These are phyloP conservation scores for Gonapodya sp. DNA, from an alignment of 192 early-diverging fungal genomes.

Conservation along the genomic window DNA sequence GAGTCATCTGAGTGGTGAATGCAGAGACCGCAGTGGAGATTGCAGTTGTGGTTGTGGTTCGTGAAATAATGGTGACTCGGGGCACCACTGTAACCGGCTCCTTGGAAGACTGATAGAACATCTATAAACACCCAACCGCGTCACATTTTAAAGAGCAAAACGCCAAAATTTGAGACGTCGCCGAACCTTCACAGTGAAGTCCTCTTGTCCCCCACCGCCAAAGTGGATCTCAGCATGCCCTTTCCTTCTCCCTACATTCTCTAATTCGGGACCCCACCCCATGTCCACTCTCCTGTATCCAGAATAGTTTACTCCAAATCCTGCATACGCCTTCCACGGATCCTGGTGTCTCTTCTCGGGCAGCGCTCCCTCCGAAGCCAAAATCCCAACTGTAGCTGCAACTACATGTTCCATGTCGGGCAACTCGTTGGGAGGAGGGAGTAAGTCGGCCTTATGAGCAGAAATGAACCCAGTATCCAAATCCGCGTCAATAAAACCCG, in stretches of 20 bases:
- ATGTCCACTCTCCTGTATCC: neutral
- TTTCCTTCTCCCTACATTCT: neutral
- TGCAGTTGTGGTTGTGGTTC: slow-evolving; percentile 37
- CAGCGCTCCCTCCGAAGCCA: slow-evolving; percentile 1
- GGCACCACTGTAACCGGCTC: neutral
- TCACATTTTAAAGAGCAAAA: no score
- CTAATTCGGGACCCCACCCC: slow-evolving; percentile 1
- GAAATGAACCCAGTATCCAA: slow-evolving; percentile 93
- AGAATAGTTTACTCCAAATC: slow-evolving; percentile 1
- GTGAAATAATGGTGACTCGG: neutral
- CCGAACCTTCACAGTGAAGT: neutral
- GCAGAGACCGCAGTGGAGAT: slow-evolving; percentile 25
- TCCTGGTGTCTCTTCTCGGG: neutral
- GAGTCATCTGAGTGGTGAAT: slow-evolving; percentile 28
- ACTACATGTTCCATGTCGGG: neutral
- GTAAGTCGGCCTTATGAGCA: slow-evolving; percentile 19
- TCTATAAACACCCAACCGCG: neutral
- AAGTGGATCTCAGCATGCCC: neutral
- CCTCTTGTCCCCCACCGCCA: neutral
- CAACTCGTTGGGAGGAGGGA: neutral
- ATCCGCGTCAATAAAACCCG: slow-evolving; percentile 73
- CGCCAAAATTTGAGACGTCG: no score
- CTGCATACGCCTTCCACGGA: slow-evolving; percentile 3
- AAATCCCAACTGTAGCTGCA: neutral
- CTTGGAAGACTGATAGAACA: neutral